Conservation (phyloP, 1,284 basidiomycete genomes). For the Moniliella sp. region DNA sequence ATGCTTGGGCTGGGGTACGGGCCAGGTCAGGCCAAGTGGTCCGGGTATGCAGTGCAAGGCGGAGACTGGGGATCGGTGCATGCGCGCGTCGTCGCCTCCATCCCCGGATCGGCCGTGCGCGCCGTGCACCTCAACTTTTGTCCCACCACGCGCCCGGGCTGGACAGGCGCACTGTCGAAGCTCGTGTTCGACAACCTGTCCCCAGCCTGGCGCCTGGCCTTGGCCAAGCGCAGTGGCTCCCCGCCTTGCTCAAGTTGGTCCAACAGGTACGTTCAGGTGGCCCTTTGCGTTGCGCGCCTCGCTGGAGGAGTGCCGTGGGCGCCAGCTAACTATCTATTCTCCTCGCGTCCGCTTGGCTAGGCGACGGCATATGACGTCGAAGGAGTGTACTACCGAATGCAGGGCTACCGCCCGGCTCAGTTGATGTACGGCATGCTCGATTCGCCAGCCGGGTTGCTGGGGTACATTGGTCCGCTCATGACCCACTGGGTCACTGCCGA, state of each 20-base stretch:
- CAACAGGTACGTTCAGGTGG: no score
- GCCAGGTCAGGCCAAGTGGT: neutral
- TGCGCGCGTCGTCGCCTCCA: neutral
- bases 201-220: no score
- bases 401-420: conserved; percentile 9
- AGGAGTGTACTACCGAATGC: conserved; percentile 20
- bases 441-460: conserved; percentile 13
- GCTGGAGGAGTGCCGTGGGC: no score
- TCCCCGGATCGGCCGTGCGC: conserved; percentile 1
- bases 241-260: no score
- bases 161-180: conserved; percentile 8
- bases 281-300: no score
- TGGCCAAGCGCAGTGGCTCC: no score
- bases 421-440: conserved; percentile 12
- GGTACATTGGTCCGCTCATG: conserved; percentile 12
- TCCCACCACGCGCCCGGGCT: conserved; percentile 9
- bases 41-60: neutral
- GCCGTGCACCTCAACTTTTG: conserved; percentile 24
- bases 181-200: neutral
- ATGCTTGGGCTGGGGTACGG: conserved; percentile 1
- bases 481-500: neutral
- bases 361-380: no score
- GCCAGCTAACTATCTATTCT: no score
- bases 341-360: no score
- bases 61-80: neutral